Percentiles rank a stretch among this genome's conserved stretches.
Conservation (phyloP, 768 basidiomycete species). For the Lactifluus piperatus region DNA sequence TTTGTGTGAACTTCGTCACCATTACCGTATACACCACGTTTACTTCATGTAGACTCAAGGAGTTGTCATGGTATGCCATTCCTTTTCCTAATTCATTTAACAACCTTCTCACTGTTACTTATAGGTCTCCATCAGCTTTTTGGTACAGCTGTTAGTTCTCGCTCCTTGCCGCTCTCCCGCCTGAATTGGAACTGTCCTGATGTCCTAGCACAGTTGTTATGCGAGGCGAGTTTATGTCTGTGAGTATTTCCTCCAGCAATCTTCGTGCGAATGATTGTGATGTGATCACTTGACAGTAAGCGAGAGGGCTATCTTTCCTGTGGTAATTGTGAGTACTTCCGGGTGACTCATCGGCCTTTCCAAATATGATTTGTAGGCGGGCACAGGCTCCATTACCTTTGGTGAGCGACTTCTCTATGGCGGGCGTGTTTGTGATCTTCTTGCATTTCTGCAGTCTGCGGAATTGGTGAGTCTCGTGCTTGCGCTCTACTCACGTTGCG, state of each 20-base stretch:
- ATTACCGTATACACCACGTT: conserved; percentile 13
- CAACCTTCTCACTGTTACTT: no score
- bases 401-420: conserved; percentile 25
- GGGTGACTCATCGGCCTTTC: not conserved
- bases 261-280: not conserved
- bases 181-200: not conserved
- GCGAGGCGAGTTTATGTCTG: not conserved
- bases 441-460: conserved; percentile 16
- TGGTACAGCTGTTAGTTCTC: not conserved
- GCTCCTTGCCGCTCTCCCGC: not conserved
- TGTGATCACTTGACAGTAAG: not conserved
- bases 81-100: not conserved
- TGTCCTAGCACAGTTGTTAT: not conserved
- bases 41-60: not conserved
- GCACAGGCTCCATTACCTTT: conserved; percentile 35
- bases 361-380: conserved; percentile 17
- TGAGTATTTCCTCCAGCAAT: not conserved
- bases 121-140: not conserved
- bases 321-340: not conserved
- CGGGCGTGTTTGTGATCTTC: not conserved
- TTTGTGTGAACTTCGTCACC: conserved; percentile 8
- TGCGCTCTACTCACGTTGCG: not conserved
- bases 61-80: not conserved
- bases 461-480: conserved; percentile 20
- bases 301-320: not conserved